phyloP scores from a whole-genome alignment of 805 yeast genomes.

The Candida boidinii region DNA sequence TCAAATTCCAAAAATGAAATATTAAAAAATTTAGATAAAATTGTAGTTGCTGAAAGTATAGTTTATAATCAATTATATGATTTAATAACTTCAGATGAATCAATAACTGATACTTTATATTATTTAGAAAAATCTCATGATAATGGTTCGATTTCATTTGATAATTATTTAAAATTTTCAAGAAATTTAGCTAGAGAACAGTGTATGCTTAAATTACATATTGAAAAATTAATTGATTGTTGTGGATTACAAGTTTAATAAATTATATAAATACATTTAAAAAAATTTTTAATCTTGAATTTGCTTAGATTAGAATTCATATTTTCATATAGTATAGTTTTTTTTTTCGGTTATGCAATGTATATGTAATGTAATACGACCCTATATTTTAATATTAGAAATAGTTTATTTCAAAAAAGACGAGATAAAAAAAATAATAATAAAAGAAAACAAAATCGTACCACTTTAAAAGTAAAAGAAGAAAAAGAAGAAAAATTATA shows the following conservation, averaged over 20 bases:
- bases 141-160: constrained; percentile 33
- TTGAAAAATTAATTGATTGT: constrained; percentile 23
- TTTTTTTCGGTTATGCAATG: too few species aligned
- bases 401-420: too few species aligned
- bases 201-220: constrained; percentile 42
- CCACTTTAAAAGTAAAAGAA: too few species aligned
- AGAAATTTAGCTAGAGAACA: constrained; percentile 58
- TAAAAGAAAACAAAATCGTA: too few species aligned
- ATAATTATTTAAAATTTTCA: constrained; percentile 31
- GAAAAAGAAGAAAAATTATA: too few species aligned
- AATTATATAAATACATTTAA: too few species aligned
- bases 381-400: too few species aligned
- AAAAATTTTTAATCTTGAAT: too few species aligned
- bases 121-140: constrained; percentile 50
- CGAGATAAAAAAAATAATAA: too few species aligned
- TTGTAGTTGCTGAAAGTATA: constrained; percentile 41
- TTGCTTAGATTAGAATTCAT: too few species aligned
- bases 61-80: constrained; percentile 56
- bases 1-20: background rate
- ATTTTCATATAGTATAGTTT: too few species aligned
- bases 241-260: constrained; percentile 12
- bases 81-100: constrained; percentile 55
- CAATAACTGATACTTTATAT: constrained; percentile 60
- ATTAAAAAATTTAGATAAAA: constrained; percentile 27
- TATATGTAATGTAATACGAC: too few species aligned